Percentiles rank a stretch among this genome's conserved stretches.
phyloP scores from a whole-genome alignment of 495 filamentous ascomycete genomes.

The Tuber microsphaerosporum region DNA sequence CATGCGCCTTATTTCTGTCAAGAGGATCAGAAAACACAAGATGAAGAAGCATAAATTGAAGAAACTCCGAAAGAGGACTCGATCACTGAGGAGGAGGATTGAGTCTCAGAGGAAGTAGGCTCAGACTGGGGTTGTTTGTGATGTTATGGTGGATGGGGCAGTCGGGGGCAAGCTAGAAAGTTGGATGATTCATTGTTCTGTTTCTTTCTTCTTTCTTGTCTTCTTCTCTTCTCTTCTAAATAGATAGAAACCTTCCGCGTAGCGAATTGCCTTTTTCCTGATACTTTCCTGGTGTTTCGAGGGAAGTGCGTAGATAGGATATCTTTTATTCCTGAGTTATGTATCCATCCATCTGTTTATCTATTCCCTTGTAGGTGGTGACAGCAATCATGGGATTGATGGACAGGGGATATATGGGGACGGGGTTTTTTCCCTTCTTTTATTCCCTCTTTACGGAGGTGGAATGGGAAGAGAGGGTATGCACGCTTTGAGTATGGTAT shows the following conservation, averaged over 20 bases:
- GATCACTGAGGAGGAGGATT: conserved; percentile 79
- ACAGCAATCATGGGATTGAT: not conserved
- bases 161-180: conserved; percentile 17
- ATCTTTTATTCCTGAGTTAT: not conserved
- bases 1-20: conserved; percentile 70
- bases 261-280: conserved; percentile 18
- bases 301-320: not conserved
- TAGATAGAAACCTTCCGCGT: not conserved
- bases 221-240: conserved; percentile 10
- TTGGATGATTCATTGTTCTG: conserved; percentile 23
- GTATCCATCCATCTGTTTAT: not conserved
- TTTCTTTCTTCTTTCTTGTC: conserved; percentile 10
- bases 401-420: not conserved
- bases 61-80: conserved; percentile 91
- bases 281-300: conserved; percentile 7
- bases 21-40: conserved; percentile 78
- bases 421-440: not conserved
- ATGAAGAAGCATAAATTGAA: conserved; percentile 99
- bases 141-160: conserved; percentile 16
- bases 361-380: not conserved
- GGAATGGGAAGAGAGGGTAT: not conserved
- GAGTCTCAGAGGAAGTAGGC: conserved; percentile 47
- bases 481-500: not conserved
- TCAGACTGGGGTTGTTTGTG: conserved; percentile 8
- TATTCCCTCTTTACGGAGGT: not conserved